These are phyloP conservation scores for Irpex sp. DNA, from an alignment of 1,284 basidiomycete species.

Conservation along the genomic window DNA sequence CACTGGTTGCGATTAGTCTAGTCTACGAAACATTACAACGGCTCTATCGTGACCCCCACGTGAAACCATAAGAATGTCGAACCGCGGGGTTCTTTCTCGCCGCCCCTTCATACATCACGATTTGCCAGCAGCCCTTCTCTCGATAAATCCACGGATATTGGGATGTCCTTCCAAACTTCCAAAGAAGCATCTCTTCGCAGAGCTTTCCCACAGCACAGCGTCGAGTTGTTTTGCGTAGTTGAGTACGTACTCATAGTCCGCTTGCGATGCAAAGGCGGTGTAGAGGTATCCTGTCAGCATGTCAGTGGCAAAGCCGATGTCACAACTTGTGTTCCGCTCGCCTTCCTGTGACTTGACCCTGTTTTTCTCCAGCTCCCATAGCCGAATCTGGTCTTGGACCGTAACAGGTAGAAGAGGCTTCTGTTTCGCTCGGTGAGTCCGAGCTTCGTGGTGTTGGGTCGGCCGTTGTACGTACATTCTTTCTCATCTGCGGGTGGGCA, in stretches of 20 bases:
- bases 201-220: constrained; percentile 78
- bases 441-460: background rate
- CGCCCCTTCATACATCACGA: constrained; percentile 14
- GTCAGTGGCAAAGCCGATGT: constrained; percentile 19
- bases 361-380: constrained; percentile 98
- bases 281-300: constrained; percentile 73
- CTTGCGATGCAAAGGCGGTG: constrained; percentile 80
- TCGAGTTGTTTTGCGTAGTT: constrained; percentile 83
- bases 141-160: constrained; percentile 78
- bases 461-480: constrained; percentile 58
- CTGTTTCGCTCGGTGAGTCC: constrained; percentile 33
- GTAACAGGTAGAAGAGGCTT: constrained; percentile 91
- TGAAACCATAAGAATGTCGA: background rate
- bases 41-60: background rate
- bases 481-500: constrained; percentile 97
- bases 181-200: constrained; percentile 76
- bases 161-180: constrained; percentile 77
- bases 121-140: constrained; percentile 40
- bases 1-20: background rate
- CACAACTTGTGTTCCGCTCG: constrained; percentile 26
- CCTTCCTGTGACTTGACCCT: constrained; percentile 86
- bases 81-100: background rate
- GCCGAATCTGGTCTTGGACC: constrained; percentile 95
- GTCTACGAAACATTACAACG: background rate
- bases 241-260: constrained; percentile 85